These are phyloP conservation scores for Colletotrichum trifolii DNA, from an alignment of 2,329 filamentous ascomycete genomes.

Conservation along the genomic window DNA sequence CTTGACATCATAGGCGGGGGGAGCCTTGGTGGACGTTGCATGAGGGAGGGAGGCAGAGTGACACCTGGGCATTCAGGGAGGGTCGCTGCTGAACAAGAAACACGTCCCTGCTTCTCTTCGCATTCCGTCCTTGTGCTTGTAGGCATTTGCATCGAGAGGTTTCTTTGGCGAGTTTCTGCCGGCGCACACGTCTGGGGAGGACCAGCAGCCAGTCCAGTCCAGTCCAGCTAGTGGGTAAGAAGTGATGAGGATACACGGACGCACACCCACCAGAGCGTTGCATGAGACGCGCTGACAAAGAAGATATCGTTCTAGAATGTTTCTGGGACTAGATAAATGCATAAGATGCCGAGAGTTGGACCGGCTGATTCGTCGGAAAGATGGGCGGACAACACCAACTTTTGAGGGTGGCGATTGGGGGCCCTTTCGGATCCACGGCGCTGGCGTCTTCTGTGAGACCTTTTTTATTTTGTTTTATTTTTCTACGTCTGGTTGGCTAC, in stretches of 20 bases:
- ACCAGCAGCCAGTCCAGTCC: no score
- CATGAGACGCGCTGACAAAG: not conserved
- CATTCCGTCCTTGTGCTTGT: not conserved
- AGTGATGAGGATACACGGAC: no score
- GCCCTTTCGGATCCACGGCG: slow-evolving; percentile 1
- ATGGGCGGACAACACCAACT: slow-evolving; percentile 6
- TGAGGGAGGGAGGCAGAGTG: slow-evolving; percentile 30
- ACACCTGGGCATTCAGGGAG: slow-evolving; percentile 34
- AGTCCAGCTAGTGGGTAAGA: no score
- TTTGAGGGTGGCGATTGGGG: slow-evolving; percentile 20
- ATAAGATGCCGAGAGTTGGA: not conserved
- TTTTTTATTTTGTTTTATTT: not conserved
- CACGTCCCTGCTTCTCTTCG: slow-evolving; percentile 23
- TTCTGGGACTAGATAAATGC: slow-evolving; percentile 8
- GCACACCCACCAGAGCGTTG: no score
- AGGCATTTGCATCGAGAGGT: slow-evolving; percentile 1
- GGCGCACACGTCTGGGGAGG: not conserved
- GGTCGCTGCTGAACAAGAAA: slow-evolving; percentile 33
- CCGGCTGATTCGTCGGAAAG: slow-evolving; percentile 22
- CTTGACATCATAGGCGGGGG: slow-evolving; percentile 35
- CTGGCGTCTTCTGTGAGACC: slow-evolving; percentile 1
- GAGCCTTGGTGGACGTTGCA: slow-evolving; percentile 27
- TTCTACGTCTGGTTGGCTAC: no score
- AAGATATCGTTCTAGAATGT: slow-evolving; percentile 31
- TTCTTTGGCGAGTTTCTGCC: slow-evolving; percentile 17